Evolutionary conservation across 2,329 filamentous ascomycete genomes (phyloP).

Genomic region (Apiospora kogelbergensis): DNA sequence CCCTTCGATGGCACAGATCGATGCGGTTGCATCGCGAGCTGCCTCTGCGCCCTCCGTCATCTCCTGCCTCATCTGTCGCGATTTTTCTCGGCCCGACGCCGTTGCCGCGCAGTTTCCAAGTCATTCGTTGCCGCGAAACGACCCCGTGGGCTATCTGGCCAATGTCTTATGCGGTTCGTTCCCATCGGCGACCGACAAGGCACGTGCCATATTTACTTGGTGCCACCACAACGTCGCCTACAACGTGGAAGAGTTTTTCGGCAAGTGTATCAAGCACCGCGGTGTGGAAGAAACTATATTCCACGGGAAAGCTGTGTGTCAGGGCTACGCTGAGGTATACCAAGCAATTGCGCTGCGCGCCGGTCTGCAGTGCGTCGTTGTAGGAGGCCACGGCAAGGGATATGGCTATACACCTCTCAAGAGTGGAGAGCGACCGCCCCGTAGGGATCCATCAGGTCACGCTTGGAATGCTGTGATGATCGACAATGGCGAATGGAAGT

Average conservation of each 20-base stretch:
- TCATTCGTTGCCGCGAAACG: slow-evolving; percentile 63
- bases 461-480: slow-evolving; percentile 94
- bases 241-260: slow-evolving; percentile 78
- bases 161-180: slow-evolving; percentile 78
- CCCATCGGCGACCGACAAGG: slow-evolving; percentile 82
- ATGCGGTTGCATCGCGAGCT: slow-evolving; percentile 39
- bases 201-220: slow-evolving; percentile 91
- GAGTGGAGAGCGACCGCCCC: slow-evolving; percentile 65
- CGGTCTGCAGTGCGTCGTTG: slow-evolving; percentile 74
- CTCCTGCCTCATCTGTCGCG: slow-evolving; percentile 87
- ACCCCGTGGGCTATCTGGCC: slow-evolving; percentile 73
- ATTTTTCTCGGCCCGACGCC: slow-evolving; percentile 79
- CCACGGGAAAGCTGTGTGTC: slow-evolving; percentile 82
- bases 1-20: slow-evolving; percentile 51
- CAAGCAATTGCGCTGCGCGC: slow-evolving; percentile 74
- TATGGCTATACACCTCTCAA: slow-evolving; percentile 67
- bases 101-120: slow-evolving; percentile 78
- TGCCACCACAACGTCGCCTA: slow-evolving; percentile 91
- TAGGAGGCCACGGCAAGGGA: slow-evolving; percentile 84
- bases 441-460: slow-evolving; percentile 63
- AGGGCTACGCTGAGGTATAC: slow-evolving; percentile 86
- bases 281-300: slow-evolving; percentile 73
- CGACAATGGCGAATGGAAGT: slow-evolving; percentile 85
- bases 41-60: slow-evolving; percentile 25
- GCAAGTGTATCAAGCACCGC: slow-evolving; percentile 62